Conservation (phyloP, 495 filamentous ascomycete species). For the Staphylotrichum tortipilum region DNA sequence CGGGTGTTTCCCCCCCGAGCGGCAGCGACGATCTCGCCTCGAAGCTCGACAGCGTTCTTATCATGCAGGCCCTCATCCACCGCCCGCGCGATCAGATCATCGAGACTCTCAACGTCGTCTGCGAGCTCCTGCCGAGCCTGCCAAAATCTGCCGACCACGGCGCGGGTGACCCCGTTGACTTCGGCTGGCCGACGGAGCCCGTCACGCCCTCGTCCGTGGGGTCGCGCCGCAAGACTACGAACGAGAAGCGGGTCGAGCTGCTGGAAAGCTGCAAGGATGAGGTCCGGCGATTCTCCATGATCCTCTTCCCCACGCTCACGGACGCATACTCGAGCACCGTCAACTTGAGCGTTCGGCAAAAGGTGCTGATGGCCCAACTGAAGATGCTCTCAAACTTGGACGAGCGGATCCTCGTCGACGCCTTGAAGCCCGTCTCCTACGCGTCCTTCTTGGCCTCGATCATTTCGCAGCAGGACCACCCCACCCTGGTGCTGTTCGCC, state of each 20-base stretch:
- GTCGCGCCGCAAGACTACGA: slow-evolving; percentile 50
- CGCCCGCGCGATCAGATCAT: slow-evolving; percentile 93
- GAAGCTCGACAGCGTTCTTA: slow-evolving; percentile 92
- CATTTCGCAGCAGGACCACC: slow-evolving; percentile 90
- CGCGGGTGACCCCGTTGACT: slow-evolving; percentile 45
- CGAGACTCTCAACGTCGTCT: slow-evolving; percentile 96
- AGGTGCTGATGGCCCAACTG: slow-evolving; percentile 86
- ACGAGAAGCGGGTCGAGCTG: slow-evolving; percentile 69
- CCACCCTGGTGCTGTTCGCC: slow-evolving; percentile 73
- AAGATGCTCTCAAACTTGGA: slow-evolving; percentile 99
- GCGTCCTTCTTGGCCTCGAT: slow-evolving; percentile 96
- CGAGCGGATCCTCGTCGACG: slow-evolving; percentile 69
- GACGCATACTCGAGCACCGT: slow-evolving; percentile 98
- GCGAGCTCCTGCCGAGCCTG: slow-evolving; percentile 78
- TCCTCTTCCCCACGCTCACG: slow-evolving; percentile 92
- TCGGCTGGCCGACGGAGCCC: slow-evolving; percentile 25
- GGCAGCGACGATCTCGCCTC: slow-evolving; percentile 71
- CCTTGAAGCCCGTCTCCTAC: slow-evolving; percentile 85
- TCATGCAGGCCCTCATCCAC: slow-evolving; percentile 98
- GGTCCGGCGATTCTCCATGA: slow-evolving; percentile 83
- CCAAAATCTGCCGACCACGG: slow-evolving; percentile 42
- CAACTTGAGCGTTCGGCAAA: slow-evolving; percentile 94
- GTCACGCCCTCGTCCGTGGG: slow-evolving; percentile 27
- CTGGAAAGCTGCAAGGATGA: slow-evolving; percentile 74
- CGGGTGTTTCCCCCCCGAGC: slow-evolving; percentile 83